A percentile compares a stretch with the other conserved stretches of the same genome.
Evolutionary conservation across 305 asterid species (phyloP).

Genomic region (Fraxinus baroniana): DNA sequence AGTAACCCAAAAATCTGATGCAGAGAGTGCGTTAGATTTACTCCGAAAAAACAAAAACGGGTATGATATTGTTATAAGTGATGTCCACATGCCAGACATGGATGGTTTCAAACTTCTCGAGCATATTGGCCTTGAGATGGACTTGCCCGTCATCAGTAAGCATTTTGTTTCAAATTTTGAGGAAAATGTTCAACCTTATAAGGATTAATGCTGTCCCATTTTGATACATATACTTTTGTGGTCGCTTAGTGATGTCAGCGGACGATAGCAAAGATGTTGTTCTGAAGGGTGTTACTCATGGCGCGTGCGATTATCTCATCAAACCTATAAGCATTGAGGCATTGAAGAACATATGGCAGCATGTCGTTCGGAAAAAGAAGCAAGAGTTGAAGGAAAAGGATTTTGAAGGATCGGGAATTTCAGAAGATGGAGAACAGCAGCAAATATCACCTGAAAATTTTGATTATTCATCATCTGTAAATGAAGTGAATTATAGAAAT

Average conservation of each 20-base stretch:
- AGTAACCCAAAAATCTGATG: neutral
- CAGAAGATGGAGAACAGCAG: slow-evolving; percentile 44
- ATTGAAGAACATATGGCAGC: slow-evolving; percentile 31
- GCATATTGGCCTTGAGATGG: slow-evolving; percentile 23
- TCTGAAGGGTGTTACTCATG: slow-evolving; percentile 25
- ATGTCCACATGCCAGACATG: slow-evolving; percentile 27
- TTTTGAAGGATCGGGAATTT: slow-evolving; percentile 20
- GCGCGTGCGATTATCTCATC: slow-evolving; percentile 32
- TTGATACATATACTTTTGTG: neutral
- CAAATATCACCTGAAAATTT: slow-evolving; percentile 36
- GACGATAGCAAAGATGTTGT: slow-evolving; percentile 11
- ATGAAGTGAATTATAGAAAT: slow-evolving; percentile 43
- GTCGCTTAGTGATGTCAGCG: slow-evolving; percentile 26
- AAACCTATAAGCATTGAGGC: slow-evolving; percentile 29
- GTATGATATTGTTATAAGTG: slow-evolving; percentile 33
- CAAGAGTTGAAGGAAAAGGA: slow-evolving; percentile 8
- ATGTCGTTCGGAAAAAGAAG: slow-evolving; percentile 26
- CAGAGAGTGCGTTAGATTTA: slow-evolving; percentile 21
- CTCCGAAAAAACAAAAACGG: slow-evolving; percentile 9
- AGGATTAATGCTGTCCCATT: neutral
- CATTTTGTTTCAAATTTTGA: neutral
- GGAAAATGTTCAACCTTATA: neutral
- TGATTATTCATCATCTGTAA: slow-evolving; percentile 46
- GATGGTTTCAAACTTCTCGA: slow-evolving; percentile 35
- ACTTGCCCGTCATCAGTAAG: slow-evolving; percentile 35